Base-by-base conservation (phyloP, 176 grass and related monocot genomes). In the Musa itinerans region DNA sequence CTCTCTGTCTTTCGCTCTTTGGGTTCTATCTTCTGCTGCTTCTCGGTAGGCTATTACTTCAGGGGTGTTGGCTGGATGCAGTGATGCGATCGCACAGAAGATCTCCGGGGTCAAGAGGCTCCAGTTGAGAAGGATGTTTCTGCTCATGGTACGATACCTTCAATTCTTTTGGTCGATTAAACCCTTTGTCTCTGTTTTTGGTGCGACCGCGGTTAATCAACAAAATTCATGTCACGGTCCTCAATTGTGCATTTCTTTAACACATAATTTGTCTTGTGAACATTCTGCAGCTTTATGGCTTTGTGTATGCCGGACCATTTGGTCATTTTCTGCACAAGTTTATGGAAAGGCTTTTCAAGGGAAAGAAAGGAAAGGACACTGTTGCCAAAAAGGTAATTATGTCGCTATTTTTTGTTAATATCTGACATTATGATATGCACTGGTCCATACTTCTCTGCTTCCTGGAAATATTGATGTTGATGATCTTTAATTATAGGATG, bases 241-340 rank as follows among this genome's bases (percentile, higher is more conserved):
- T 43, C 34, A 5, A 43, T 43, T 43, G n/a, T 9, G 17, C 68
- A 43, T 54, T 50, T 1, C 19, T 62, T 64, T 8, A 68, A 5
- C 20, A 72, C 24, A 51, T 3, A 20, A 50, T 63, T 64, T 76
- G 74, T 49, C 12, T 17, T 77, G 15, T 19, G 6, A 3, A 78
- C 79, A 25, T 69, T 10, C 53, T 82, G 69, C 78, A 96, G 92
- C 75, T 96, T 65, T 92, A 89, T 75, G 92, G 92, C 68, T 86
- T 96, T 80, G 82, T 78, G 64, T 96, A 96, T 25, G 84, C 86
- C 8, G 92, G 89, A 26, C 92, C 92, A 13, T 89, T 96, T 72
- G 92, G 92, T 17, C 89, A 96, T 84, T 96, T 92, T 72, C 52
- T 87, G 54, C 92, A 96, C 78, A 96, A 89, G 87, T 57, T 96